These are phyloP conservation scores for Radiomyces spectabilis DNA, from an alignment of 192 early-diverging fungal species.

Conservation along the genomic window DNA sequence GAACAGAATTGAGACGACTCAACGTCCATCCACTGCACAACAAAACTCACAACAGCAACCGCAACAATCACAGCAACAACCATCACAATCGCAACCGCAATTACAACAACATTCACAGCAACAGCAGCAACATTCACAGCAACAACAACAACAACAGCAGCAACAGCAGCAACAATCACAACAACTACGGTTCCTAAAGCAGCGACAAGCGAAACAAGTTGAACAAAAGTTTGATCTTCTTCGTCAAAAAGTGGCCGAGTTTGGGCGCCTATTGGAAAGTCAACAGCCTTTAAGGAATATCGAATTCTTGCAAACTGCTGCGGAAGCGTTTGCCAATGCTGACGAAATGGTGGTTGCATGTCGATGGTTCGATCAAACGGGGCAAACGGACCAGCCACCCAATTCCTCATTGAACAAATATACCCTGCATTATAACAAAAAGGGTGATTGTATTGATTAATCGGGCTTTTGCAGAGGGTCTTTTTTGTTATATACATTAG, in stretches of 20 bases:
- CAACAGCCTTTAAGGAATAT: conserved; percentile 16
- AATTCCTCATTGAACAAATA: not conserved
- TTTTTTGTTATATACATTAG: not conserved
- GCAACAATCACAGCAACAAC: not conserved
- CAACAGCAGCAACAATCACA: conserved; percentile 4
- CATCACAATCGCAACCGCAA: conserved; percentile 1
- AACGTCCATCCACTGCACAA: conserved; percentile 1
- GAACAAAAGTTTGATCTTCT: conserved; percentile 18
- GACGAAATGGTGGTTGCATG: conserved; percentile 22
- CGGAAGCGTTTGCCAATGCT: conserved; percentile 15
- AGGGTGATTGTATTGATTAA: not conserved
- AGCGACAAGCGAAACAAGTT: conserved; percentile 7
- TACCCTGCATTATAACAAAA: not conserved
- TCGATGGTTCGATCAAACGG: not conserved
- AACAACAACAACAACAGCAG: not conserved
- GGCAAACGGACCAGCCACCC: not conserved
- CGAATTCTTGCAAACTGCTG: conserved; percentile 17
- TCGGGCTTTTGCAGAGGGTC: too few species aligned
- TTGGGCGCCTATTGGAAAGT: conserved; percentile 13
- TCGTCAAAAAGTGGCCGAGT: conserved; percentile 7
- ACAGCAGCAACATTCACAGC: conserved; percentile 3
- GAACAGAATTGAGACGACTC: too few species aligned
- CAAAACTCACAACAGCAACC: not conserved
- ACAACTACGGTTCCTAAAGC: not conserved
- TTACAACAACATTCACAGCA: conserved; percentile 1